These are phyloP conservation scores for Monilinia vaccinii-corymbosi DNA, from an alignment of 2,329 filamentous ascomycete genomes.

Conservation along the genomic window DNA sequence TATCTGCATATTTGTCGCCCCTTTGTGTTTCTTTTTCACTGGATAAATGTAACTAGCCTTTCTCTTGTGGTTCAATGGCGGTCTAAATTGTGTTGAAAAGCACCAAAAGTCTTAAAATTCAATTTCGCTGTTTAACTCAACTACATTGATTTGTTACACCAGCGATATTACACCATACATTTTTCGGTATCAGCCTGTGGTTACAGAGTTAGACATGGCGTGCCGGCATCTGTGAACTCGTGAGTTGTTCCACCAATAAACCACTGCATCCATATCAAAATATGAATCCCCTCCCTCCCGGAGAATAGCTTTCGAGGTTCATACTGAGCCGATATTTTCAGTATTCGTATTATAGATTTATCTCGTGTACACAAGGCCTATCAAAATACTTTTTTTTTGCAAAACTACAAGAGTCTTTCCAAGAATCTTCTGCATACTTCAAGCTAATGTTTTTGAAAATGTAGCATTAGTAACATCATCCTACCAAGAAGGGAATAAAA, in stretches of 20 bases:
- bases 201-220: neutral
- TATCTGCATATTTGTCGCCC: neutral
- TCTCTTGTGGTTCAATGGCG: neutral
- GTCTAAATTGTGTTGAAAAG: neutral
- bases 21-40: neutral
- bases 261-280: neutral
- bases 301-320: neutral
- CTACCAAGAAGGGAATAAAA: neutral
- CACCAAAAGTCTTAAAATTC: neutral
- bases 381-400: no score
- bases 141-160: neutral
- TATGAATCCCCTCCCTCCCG: neutral
- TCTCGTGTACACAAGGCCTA: no score
- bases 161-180: neutral
- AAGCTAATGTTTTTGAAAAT: no score
- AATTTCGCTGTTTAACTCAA: neutral
- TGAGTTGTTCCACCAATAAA: neutral
- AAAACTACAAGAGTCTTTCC: no score
- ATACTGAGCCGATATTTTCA: neutral
- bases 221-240: neutral
- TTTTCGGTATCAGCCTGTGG: neutral
- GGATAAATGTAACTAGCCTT: neutral
- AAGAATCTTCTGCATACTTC: no score
- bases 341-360: neutral
- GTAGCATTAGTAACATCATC: no score